Base-by-base conservation (phyloP, 2,329 filamentous ascomycete genomes). In the Penicillium sp. region DNA sequence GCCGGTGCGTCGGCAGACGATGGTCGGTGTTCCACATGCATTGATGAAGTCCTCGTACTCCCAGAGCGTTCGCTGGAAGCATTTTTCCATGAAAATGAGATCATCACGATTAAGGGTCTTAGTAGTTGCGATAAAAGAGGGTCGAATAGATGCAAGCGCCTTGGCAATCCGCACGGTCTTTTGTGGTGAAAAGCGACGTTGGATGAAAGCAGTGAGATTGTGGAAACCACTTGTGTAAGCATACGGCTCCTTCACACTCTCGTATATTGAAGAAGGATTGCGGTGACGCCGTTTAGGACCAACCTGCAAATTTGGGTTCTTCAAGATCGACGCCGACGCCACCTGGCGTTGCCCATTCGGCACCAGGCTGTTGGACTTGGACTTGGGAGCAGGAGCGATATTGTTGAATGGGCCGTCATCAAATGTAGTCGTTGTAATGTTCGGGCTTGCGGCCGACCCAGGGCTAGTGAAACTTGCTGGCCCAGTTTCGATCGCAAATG, bases 41-140 rank as follows among this genome's bases (percentile, higher is more conserved):
- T 90, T 86, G 78, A 97, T 89, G 63, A 95, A 94, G 61, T 96
- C 91, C 69, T 97, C 91, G 67, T 96, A 95, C 70, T 96, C 91
- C 68, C 91, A 91, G 11, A 97, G 80, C 0, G 91, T 95, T 36
- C 94, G 85, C 74, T 99, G 94, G 69, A 97, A 91, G 67, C 90
- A 95, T 75, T 96, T 96, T 73, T 99, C 94, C 89, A 96, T 96
- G 73, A 97, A 97, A 22, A 99, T 87, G 28, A 97, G 80, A 73
- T 99, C 94, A 67, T 94, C 88, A 17, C 87, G 82, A 61, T 91
- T 92, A 58, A 97, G 79, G n/a, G 90, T 91, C 67, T 90, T 89
- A 19, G 90, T 96, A 59, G 91, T 95, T 11, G 91, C 88, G 60
- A 97, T 93, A 70, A 99, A 94, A 0, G 91, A 94, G 1, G 94